Percentiles rank a stretch among this genome's conserved stretches.
phyloP scores from a whole-genome alignment of 2,329 filamentous ascomycete species.

The Paecilomyces fulvus region DNA sequence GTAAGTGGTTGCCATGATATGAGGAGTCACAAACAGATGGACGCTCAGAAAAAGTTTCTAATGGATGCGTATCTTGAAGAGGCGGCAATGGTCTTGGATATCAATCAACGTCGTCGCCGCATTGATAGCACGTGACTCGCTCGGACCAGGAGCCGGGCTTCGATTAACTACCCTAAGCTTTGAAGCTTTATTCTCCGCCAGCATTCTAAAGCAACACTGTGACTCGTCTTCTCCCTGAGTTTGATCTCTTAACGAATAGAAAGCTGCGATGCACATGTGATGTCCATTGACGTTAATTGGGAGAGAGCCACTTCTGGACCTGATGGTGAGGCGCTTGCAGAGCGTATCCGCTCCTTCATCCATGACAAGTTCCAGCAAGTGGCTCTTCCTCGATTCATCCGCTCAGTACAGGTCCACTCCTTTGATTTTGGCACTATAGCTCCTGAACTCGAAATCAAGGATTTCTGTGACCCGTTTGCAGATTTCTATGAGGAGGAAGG shows the following conservation, averaged over 20 bases:
- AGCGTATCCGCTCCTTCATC: slow-evolving; percentile 83
- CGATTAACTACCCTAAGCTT: neutral
- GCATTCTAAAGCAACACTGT: neutral
- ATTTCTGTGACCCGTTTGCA: slow-evolving; percentile 88
- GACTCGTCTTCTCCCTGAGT: neutral
- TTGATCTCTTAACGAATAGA: neutral
- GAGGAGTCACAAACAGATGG: neutral
- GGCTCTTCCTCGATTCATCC: slow-evolving; percentile 87
- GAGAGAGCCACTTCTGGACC: slow-evolving; percentile 80
- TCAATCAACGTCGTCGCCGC: neutral
- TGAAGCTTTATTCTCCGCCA: neutral
- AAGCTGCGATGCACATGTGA: slow-evolving; percentile 35
- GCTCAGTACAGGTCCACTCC: slow-evolving; percentile 85
- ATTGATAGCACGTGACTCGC: neutral
- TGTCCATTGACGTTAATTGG: slow-evolving; percentile 99
- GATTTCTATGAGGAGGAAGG: slow-evolving; percentile 86
- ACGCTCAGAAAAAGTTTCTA: neutral
- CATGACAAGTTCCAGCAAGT: slow-evolving; percentile 94
- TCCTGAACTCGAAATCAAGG: slow-evolving; percentile 85
- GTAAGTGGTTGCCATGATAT: neutral
- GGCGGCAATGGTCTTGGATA: neutral
- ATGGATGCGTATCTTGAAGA: neutral
- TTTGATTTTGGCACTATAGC: slow-evolving; percentile 84
- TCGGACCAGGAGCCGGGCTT: neutral
- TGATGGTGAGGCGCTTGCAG: slow-evolving; percentile 76